Base-by-base conservation (phyloP, 2,329 filamentous ascomycete genomes). In the Aspergillus pseudoglaucus region DNA sequence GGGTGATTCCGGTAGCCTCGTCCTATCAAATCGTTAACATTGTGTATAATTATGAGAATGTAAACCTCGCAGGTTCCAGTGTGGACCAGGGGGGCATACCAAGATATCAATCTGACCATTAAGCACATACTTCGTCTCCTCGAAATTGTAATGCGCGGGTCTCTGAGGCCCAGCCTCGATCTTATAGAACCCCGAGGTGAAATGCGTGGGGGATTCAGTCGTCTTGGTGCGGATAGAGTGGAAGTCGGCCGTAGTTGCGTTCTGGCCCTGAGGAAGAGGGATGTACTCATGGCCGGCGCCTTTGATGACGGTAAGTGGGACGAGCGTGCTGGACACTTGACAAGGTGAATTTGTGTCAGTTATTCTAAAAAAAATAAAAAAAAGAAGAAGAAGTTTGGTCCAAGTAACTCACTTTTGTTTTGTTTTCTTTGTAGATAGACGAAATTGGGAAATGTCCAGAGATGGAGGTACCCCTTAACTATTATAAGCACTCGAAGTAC, bases 181-280 rank as follows among this genome's bases (percentile, higher is more conserved):
- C 52, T 58, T 59, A 35, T 60, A 60, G 44, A 60, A 58, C 10
- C 55, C 53, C 0, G 58, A 57, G n/a, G 56, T 59, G 12, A 59
- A 42, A 45, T 54, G 25, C 3, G 58, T 47, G n/a, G 56, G 55
- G 6, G 55, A 54, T 18, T 56, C 51, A 4, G 53, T 59, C 46
- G 55, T 60, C 47, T 57, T 47, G 30, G 56, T 59, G 38, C 54
- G 57, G 10, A 54, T 53, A 6, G 55, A 58, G 40, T 60, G 57
- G 45, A 60, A 60, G 42, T 60, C 57, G 45, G 56, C 56, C 6
- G 53, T 58, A n/a, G 47, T 58, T 41, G 57, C 58, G 44, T 58
- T 58, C 42, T 57, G 52, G 23, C 55, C 57, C 33, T 51, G 39
- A 15, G 56, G 57, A 7, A 59, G 54, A 15, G 53, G 54, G 15